phyloP scores from a whole-genome alignment of 139 green algal genomes.

The Pseudopediastrum boryanum region DNA sequence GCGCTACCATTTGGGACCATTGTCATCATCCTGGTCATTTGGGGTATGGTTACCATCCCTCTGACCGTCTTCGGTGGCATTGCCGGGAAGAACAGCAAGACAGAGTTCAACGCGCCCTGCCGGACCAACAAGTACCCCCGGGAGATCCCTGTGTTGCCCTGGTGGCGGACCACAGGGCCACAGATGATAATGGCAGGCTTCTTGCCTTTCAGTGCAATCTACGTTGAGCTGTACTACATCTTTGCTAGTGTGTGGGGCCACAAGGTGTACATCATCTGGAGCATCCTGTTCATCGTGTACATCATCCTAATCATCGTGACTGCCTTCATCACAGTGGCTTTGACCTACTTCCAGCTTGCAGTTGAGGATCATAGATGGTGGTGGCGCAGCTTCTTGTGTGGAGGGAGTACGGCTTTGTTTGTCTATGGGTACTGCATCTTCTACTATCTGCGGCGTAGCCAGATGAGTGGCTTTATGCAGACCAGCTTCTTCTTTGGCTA shows the following conservation, averaged over 20 bases:
- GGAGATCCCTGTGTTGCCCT: constrained; percentile 84
- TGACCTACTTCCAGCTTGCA: constrained; percentile 97
- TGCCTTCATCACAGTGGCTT: constrained; percentile 93
- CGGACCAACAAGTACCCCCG: constrained; percentile 91
- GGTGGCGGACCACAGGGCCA: constrained; percentile 82
- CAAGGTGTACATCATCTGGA: constrained; percentile 97
- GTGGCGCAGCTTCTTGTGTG: constrained; percentile 95
- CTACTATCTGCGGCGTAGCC: constrained; percentile 80
- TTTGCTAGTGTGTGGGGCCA: constrained; percentile 96
- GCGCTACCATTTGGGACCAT: constrained; percentile 91
- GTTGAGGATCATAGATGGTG: constrained; percentile 94
- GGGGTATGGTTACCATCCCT: constrained; percentile 81
- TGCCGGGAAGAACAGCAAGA: constrained; percentile 72
- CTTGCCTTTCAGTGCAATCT: constrained; percentile 97
- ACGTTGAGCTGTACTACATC: constrained; percentile 99
- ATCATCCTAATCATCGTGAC: constrained; percentile 93
- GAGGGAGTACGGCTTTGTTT: constrained; percentile 95
- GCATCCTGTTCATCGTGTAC: constrained; percentile 95
- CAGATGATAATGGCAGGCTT: constrained; percentile 96
- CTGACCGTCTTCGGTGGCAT: constrained; percentile 81
- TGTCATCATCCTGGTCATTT: constrained; percentile 85
- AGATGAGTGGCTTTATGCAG: constrained; percentile 90
- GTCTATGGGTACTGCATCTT: constrained; percentile 98
- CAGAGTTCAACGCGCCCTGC: constrained; percentile 77
- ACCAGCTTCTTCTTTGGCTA: constrained; percentile 87